Base-by-base conservation (phyloP, 768 basidiomycete genomes). In the Saitozyma sp. region DNA sequence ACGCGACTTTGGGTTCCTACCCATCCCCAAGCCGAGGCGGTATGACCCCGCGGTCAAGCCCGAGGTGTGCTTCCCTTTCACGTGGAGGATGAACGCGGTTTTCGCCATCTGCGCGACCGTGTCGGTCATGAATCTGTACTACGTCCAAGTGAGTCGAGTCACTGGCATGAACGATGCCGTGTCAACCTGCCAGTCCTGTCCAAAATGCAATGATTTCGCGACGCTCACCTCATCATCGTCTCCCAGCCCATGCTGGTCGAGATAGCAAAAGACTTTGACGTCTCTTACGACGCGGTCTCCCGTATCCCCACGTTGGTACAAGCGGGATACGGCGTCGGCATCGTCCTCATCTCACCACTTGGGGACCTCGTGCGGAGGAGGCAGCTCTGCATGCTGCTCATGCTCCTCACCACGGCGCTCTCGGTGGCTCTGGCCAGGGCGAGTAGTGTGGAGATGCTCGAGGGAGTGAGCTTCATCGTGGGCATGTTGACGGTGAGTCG, bases 301-400 rank as follows among this genome's bases (percentile, higher is more conserved):
- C 66, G 64, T 9, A 67, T 81, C 13, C 80, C 81, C 5, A 80
- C 80, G 0, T 66, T 82, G 14, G 70, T 73, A 13, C 81, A 82
- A 65, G 71, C 67, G 17, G 76, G 89, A 49, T 92, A 91, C 75
- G 88, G 87, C 1, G 81, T 81, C 8, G 90, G 90, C 0, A 83
- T 92, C 8, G 76, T 92, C 3, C 78, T 92, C 48, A 85, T 94
- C 58, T 85, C 89, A 0, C 92, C 92, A 1, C 82, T 91, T 0
- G 92, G 92, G 8, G 92, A 95, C 75, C 84, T 93, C 19, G 84
- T 91, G 38, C 87, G 88, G 17, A 82, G 91, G 42, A 83, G 92
- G 11, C 87, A 86, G 50, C 82, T 95, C 0, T 83, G 89, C 39
- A 82, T 94, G 19, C 62, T 82, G 10, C 78, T 91, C 17, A 80